Evolutionary conservation across 2,329 filamentous ascomycete species (phyloP).

Genomic region (Colletotrichum sp.): DNA sequence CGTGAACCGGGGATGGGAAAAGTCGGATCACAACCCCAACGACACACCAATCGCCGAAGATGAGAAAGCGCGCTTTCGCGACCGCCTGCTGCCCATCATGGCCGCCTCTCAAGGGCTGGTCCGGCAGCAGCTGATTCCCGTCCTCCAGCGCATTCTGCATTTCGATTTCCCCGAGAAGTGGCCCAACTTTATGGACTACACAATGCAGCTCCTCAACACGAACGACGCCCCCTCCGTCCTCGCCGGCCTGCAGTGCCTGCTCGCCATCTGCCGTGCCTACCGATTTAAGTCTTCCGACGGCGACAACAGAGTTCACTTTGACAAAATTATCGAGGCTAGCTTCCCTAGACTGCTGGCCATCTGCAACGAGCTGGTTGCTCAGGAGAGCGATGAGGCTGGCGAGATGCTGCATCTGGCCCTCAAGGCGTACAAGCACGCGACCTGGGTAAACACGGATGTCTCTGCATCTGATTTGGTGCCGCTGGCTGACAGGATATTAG

Average conservation of each 20-base stretch:
- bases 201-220: conserved; percentile 84
- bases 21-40: conserved; percentile 74
- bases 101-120: conserved; percentile 81
- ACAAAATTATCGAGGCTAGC: conserved; percentile 89
- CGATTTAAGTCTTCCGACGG: conserved; percentile 86
- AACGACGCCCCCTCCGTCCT: conserved; percentile 88
- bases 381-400: conserved; percentile 91
- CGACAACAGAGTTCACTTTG: conserved; percentile 80
- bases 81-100: conserved; percentile 87
- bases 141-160: conserved; percentile 94
- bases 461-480: neutral
- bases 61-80: conserved; percentile 86
- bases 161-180: conserved; percentile 94
- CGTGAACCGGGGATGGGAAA: conserved; percentile 89
- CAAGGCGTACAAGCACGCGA: conserved; percentile 98
- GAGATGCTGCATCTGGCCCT: conserved; percentile 96
- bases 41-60: conserved; percentile 82
- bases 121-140: conserved; percentile 90
- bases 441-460: conserved; percentile 67
- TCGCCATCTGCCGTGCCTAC: conserved; percentile 95
- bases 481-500: conserved; percentile 51
- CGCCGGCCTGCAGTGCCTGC: conserved; percentile 89
- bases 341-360: conserved; percentile 89
- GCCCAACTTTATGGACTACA: conserved; percentile 94
- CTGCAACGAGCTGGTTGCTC: conserved; percentile 85